Conservation (phyloP, 2,329 filamentous ascomycete species). For the Microsporum ferrugineum region DNA sequence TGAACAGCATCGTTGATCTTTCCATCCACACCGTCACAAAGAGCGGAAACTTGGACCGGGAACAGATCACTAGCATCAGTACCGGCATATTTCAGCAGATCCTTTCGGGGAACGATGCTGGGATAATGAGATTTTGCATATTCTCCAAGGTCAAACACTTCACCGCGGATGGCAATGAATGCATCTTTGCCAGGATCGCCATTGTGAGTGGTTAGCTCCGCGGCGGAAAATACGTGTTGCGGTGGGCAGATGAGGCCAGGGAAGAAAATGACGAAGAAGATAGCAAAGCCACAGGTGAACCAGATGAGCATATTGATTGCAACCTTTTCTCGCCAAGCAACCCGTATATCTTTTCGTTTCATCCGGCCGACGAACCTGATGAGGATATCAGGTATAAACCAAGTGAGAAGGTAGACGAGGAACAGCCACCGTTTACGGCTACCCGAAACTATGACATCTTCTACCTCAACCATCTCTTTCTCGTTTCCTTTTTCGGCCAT, state of each 20-base stretch:
- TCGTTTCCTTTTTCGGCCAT: conserved; percentile 94
- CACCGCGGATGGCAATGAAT: conserved; percentile 73
- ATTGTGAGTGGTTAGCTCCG: conserved; percentile 62
- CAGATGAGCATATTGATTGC: conserved; percentile 98
- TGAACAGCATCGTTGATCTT: conserved; percentile 60
- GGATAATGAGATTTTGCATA: conserved; percentile 75
- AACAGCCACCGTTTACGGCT: conserved; percentile 87
- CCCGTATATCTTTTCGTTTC: conserved; percentile 80
- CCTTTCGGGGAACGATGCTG: conserved; percentile 47
- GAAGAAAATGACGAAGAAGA: conserved; percentile 86
- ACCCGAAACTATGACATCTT: conserved; percentile 64
- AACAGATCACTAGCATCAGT: conserved; percentile 80
- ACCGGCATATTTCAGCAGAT: conserved; percentile 70
- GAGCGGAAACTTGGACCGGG: conserved; percentile 82
- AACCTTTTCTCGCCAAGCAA: conserved; percentile 93
- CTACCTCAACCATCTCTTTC: conserved; percentile 79
- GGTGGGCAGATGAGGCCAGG: conserved; percentile 80
- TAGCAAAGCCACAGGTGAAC: conserved; percentile 63
- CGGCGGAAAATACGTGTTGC: conserved; percentile 72
- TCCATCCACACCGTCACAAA: conserved; percentile 63
- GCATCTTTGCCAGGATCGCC: conserved; percentile 55
- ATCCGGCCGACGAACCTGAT: conserved; percentile 70
- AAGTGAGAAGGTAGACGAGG: conserved; percentile 72
- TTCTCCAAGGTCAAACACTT: conserved; percentile 69
- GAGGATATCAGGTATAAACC: conserved; percentile 72